Conservation (phyloP, 2,329 filamentous ascomycete species). For the Parafenestella ontariensis region DNA sequence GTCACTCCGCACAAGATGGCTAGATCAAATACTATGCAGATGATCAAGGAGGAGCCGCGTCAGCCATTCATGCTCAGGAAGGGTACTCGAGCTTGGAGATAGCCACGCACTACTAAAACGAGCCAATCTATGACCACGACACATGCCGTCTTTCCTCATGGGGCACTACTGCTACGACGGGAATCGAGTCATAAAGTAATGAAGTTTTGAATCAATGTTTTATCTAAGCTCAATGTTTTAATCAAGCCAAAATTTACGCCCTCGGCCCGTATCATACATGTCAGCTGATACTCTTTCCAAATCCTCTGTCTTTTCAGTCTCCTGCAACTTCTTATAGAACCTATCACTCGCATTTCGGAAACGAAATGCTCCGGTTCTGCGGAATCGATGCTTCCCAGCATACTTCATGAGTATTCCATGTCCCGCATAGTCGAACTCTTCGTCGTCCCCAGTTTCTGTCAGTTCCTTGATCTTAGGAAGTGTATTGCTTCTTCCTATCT, state of each 20-base stretch:
- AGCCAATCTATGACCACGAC: not conserved
- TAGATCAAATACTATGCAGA: constrained; percentile 12
- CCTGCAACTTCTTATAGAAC: constrained; percentile 6
- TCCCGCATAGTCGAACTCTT: constrained; percentile 13
- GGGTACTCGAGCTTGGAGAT: constrained; percentile 7
- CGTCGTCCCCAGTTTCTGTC: not conserved
- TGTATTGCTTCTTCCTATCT: not conserved
- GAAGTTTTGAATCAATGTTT: too few relatives aligned
- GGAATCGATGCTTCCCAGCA: constrained; percentile 11
- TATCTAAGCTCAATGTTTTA: constrained; percentile 5
- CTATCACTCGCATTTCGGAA: constrained; percentile 13
- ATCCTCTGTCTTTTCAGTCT: constrained; percentile 10
- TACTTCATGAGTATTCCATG: constrained; percentile 23
- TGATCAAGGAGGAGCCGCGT: constrained; percentile 6
- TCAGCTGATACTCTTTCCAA: constrained; percentile 1
- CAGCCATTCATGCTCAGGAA: constrained; percentile 11
- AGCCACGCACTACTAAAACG: not conserved
- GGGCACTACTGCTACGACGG: too few relatives aligned
- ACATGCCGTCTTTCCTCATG: not conserved
- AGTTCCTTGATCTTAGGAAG: not conserved
- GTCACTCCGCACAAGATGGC: constrained; percentile 11
- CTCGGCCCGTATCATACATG: constrained; percentile 2
- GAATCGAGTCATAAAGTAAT: too few relatives aligned
- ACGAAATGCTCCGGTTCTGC: constrained; percentile 22
- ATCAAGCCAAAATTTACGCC: constrained; percentile 23